phyloP scores from a whole-genome alignment of 768 basidiomycete species.

The Hydnum rufescens region DNA sequence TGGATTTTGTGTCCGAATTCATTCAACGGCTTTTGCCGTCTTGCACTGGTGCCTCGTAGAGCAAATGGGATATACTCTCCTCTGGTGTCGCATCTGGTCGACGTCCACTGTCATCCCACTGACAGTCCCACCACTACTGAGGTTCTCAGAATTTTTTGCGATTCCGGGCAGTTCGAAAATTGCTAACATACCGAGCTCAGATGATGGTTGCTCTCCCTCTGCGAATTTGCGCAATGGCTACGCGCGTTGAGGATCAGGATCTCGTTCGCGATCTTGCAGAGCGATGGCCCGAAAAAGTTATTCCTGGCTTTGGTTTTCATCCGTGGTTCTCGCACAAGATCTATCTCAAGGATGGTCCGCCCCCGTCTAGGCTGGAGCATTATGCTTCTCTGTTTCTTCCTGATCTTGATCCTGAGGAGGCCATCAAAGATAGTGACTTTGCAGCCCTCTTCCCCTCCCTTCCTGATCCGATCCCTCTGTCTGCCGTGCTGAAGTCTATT shows the following conservation, averaged over 20 bases:
- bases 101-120: conserved; percentile 87
- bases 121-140: conserved; percentile 35
- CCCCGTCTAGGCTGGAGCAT: conserved; percentile 44
- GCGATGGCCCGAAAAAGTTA: conserved; percentile 34
- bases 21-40: too few species aligned
- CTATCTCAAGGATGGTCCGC: conserved; percentile 21
- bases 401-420: conserved; percentile 7
- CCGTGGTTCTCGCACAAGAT: conserved; percentile 87
- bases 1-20: too few species aligned
- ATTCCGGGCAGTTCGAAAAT: neutral
- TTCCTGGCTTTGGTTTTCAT: conserved; percentile 90
- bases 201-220: conserved; percentile 39
- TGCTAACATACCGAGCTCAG: neutral
- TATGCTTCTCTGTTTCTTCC: conserved; percentile 51
- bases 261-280: conserved; percentile 47
- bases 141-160: neutral
- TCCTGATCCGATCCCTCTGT: conserved; percentile 50
- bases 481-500: conserved; percentile 37
- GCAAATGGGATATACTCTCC: neutral
- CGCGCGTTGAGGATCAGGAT: conserved; percentile 35
- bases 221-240: conserved; percentile 64
- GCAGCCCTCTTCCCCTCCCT: conserved; percentile 38
- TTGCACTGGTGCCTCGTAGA: too few species aligned
- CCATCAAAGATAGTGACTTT: conserved; percentile 23
- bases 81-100: conserved; percentile 26